Conservation (phyloP, 2,329 filamentous ascomycete species). For the Talaromyces sp. region DNA sequence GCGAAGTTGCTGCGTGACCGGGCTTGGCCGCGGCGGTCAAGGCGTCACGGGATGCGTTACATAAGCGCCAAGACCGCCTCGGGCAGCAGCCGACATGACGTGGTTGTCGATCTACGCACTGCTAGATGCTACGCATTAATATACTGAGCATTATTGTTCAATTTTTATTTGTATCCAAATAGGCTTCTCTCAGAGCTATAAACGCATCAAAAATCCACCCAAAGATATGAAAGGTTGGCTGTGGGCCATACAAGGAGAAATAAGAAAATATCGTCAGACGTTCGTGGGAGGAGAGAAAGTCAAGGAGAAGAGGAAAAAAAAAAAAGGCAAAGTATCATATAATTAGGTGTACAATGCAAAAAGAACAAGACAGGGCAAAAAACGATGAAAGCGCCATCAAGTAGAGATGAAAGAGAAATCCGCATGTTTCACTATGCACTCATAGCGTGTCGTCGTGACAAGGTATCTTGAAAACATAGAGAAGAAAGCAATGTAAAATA, state of each 20-base stretch:
- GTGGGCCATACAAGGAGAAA: neutral
- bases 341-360: slow-evolving; percentile 13
- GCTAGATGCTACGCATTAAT: neutral
- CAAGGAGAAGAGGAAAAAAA: neutral
- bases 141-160: neutral
- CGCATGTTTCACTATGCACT: slow-evolving; percentile 20
- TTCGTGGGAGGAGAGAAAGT: neutral
- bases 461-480: slow-evolving; percentile 24
- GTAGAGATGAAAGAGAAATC: slow-evolving; percentile 17
- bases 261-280: neutral
- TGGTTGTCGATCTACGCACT: neutral
- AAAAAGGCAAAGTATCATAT: slow-evolving; percentile 1
- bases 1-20: slow-evolving; percentile 11
- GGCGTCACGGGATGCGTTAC: slow-evolving; percentile 17
- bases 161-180: neutral
- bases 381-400: slow-evolving; percentile 4
- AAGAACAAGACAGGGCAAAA: neutral
- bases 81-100: neutral
- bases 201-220: neutral
- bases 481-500: neutral
- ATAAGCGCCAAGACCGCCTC: slow-evolving; percentile 3
- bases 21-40: slow-evolving; percentile 6
- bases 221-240: neutral
- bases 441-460: slow-evolving; percentile 32
- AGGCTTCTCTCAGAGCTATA: neutral